Evolutionary conservation across 768 basidiomycete species (phyloP).

Genomic region (Mycena polygramma): DNA sequence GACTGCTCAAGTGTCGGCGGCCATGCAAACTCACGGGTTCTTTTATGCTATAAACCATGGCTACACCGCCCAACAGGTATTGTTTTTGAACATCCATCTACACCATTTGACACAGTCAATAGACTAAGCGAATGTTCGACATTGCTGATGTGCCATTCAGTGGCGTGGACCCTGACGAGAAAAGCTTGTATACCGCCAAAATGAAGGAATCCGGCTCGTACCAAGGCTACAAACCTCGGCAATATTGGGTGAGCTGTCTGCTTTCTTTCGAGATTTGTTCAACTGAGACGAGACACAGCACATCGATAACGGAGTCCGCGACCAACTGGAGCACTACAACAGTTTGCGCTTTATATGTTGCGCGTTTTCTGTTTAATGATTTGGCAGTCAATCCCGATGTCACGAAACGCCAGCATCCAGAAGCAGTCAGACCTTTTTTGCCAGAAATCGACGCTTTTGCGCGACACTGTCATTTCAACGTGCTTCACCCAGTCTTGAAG

Average conservation of each 20-base stretch:
- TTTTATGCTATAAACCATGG: slow-evolving; percentile 66
- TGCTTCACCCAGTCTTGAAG: slow-evolving; percentile 65
- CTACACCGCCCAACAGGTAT: slow-evolving; percentile 54
- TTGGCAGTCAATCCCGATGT: slow-evolving; percentile 65
- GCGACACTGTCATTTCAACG: slow-evolving; percentile 63
- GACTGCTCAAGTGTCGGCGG: slow-evolving; percentile 57
- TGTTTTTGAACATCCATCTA: not conserved
- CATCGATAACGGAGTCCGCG: slow-evolving; percentile 71
- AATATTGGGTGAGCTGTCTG: slow-evolving; percentile 61
- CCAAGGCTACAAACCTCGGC: slow-evolving; percentile 67
- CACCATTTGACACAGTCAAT: not conserved
- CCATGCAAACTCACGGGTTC: slow-evolving; percentile 60
- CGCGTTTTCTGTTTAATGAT: not conserved
- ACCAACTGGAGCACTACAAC: slow-evolving; percentile 76
- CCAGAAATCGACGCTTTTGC: slow-evolving; percentile 66
- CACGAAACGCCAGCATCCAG: slow-evolving; percentile 62
- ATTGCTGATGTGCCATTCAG: slow-evolving; percentile 63
- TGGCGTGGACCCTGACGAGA: slow-evolving; percentile 57
- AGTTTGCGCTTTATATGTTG: slow-evolving; percentile 50
- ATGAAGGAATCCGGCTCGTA: slow-evolving; percentile 62
- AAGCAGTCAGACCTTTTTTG: slow-evolving; percentile 61
- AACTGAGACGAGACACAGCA: slow-evolving; percentile 52
- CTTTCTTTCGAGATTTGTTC: not conserved
- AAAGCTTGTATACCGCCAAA: slow-evolving; percentile 51
- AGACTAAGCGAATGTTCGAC: slow-evolving; percentile 64